phyloP scores from a whole-genome alignment of 2,329 filamentous ascomycete species.

The Chrysoporthe puriensis region DNA sequence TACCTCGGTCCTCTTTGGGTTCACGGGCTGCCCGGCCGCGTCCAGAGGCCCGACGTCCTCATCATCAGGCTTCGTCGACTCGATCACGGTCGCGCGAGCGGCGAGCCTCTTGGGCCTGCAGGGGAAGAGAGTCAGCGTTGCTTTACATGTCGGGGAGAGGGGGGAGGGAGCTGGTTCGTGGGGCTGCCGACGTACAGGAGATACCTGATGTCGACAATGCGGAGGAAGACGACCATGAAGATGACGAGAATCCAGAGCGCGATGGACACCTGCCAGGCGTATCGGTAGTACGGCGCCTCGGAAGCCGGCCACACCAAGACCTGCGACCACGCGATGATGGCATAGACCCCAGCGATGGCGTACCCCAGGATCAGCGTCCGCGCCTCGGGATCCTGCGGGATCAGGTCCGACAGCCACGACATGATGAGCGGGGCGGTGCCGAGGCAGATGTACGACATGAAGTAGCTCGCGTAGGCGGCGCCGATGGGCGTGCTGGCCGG shows the following conservation, averaged over 20 bases:
- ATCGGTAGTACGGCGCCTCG: constrained; percentile 53
- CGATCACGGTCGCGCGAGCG: constrained; percentile 11
- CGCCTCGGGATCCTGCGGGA: constrained; percentile 52
- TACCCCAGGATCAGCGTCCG: constrained; percentile 53
- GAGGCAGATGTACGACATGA: constrained; percentile 51
- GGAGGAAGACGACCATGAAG: constrained; percentile 47
- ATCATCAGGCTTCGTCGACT: constrained; percentile 17
- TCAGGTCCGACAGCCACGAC: constrained; percentile 54
- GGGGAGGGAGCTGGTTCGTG: no score
- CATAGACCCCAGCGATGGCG: constrained; percentile 53
- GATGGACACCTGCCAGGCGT: constrained; percentile 52
- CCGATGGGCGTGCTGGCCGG: constrained; percentile 46
- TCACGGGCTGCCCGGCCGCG: not conserved
- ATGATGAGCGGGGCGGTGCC: constrained; percentile 57
- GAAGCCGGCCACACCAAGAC: constrained; percentile 56
- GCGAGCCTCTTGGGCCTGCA: constrained; percentile 25
- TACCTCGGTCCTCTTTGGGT: constrained; percentile 13
- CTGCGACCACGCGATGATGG: constrained; percentile 55
- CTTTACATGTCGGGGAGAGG: no score
- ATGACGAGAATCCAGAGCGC: constrained; percentile 49
- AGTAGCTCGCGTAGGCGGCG: constrained; percentile 55
- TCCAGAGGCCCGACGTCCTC: constrained; percentile 11
- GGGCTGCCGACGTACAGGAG: constrained; percentile 33
- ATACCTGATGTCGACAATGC: constrained; percentile 48
- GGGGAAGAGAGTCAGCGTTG: not conserved